Percentiles rank a stretch among this genome's conserved stretches.
Evolutionary conservation across 2,329 filamentous ascomycete genomes (phyloP).

Genomic region (Colletotrichum caudatum): DNA sequence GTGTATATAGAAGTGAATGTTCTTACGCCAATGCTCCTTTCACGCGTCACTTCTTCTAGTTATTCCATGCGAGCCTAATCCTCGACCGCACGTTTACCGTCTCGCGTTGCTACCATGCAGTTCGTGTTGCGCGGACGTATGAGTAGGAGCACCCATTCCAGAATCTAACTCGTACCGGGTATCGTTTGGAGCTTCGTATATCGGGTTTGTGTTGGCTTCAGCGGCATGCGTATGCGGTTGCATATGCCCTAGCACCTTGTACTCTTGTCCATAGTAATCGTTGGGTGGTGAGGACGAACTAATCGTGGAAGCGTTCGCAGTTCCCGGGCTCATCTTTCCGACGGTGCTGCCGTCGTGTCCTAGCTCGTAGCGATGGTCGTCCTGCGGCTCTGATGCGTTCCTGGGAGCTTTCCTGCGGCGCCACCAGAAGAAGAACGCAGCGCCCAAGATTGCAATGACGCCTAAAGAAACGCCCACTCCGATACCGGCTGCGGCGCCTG

Average conservation of each 20-base stretch:
- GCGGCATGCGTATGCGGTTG: conserved; percentile 32
- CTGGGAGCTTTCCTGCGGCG: conserved; percentile 42
- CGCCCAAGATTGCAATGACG: conserved; percentile 44
- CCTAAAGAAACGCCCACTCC: conserved; percentile 48
- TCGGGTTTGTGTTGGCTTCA: conserved; percentile 27
- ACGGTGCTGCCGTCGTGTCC: conserved; percentile 6
- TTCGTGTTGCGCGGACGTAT: neutral
- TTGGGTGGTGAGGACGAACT: neutral
- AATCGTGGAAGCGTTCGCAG: conserved; percentile 18
- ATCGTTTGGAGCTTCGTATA: conserved; percentile 36
- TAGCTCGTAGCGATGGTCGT: conserved; percentile 5
- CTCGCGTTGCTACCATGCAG: neutral
- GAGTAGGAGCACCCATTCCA: neutral
- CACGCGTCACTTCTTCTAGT: too few relatives aligned
- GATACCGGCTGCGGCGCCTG: conserved; percentile 49
- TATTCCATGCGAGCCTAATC: neutral
- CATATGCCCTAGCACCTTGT: conserved; percentile 25
- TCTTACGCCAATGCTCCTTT: neutral
- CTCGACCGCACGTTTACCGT: neutral
- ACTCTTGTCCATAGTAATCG: conserved; percentile 31
- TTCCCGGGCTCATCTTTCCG: conserved; percentile 23
- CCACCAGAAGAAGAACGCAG: conserved; percentile 47
- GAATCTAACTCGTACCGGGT: conserved; percentile 36
- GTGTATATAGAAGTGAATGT: neutral
- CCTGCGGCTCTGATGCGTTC: neutral